phyloP scores from a whole-genome alignment of 1,284 basidiomycete species.

The Cutaneotrichosporon mucoides region DNA sequence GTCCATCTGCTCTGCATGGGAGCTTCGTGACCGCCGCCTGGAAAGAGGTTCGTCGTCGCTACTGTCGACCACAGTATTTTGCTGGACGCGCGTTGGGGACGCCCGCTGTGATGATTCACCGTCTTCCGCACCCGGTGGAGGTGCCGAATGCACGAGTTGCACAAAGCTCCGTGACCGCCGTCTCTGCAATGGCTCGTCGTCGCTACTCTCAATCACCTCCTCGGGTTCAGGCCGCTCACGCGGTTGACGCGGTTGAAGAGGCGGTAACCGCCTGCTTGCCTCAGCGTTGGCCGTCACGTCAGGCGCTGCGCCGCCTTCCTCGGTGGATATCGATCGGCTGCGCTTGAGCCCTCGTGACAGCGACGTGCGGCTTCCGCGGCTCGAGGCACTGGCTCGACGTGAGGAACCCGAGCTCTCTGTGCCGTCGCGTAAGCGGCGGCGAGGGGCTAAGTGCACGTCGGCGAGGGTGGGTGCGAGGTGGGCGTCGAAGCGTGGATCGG shows the following conservation, averaged over 20 bases:
- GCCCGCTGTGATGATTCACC: too few species aligned
- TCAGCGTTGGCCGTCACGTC: conserved; percentile 1
- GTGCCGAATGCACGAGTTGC: too few species aligned
- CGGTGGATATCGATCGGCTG: neutral
- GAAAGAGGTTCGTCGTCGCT: conserved; percentile 6
- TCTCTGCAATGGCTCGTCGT: neutral
- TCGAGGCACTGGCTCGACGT: neutral
- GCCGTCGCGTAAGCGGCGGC: conserved; percentile 29
- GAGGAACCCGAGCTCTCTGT: neutral
- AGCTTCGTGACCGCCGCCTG: neutral
- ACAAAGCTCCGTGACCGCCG: too few species aligned
- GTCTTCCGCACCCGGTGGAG: too few species aligned
- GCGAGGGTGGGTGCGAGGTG: conserved; percentile 21
- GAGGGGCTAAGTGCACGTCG: conserved; percentile 30
- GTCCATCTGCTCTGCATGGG: neutral
- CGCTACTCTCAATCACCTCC: neutral
- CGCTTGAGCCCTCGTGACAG: conserved; percentile 2
- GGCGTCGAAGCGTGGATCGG: neutral
- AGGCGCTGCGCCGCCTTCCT: neutral
- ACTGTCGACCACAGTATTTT: neutral
- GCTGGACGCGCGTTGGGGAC: too few species aligned
- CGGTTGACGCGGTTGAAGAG: neutral
- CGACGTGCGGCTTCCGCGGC: neutral
- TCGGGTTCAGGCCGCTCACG: neutral
- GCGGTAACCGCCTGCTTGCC: conserved; percentile 11